phyloP scores from a whole-genome alignment of 306 rosid species.

The Citrullus colocynthis region DNA sequence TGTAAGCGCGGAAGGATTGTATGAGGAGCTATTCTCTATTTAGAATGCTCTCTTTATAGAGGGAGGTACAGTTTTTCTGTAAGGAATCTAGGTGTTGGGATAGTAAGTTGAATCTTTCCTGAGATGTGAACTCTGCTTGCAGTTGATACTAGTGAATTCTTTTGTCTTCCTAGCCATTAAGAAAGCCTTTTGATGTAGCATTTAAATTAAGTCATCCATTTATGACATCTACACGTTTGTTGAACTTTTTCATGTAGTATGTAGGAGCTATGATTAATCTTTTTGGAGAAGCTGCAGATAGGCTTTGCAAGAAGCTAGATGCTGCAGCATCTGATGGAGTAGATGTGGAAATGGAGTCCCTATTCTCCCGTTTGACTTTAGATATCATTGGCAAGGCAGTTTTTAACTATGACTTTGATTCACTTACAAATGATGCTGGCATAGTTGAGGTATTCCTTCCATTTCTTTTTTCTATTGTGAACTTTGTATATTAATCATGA shows the following conservation, averaged over 20 bases:
- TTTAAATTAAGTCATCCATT: neutral
- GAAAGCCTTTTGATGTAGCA: neutral
- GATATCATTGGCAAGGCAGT: conserved; percentile 95
- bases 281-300: conserved; percentile 89
- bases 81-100: neutral
- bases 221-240: conserved; percentile 11
- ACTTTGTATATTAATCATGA: conserved; percentile 9
- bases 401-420: conserved; percentile 90
- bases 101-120: neutral
- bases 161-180: neutral
- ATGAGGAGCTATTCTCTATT: neutral
- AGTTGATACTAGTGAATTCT: neutral
- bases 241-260: conserved; percentile 34
- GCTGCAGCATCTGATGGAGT: conserved; percentile 74
- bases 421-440: conserved; percentile 81
- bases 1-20: neutral
- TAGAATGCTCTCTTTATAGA: neutral
- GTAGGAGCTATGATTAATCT: conserved; percentile 88
- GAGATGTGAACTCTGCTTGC: neutral
- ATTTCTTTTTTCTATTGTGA: conserved; percentile 1
- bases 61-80: neutral
- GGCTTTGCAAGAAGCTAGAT: conserved; percentile 88
- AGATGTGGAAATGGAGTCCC: conserved; percentile 96
- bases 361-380: conserved; percentile 87
- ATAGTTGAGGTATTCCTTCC: conserved; percentile 68